Conservation (phyloP, 106 monocot species). For the Hemerocallis citrina region DNA sequence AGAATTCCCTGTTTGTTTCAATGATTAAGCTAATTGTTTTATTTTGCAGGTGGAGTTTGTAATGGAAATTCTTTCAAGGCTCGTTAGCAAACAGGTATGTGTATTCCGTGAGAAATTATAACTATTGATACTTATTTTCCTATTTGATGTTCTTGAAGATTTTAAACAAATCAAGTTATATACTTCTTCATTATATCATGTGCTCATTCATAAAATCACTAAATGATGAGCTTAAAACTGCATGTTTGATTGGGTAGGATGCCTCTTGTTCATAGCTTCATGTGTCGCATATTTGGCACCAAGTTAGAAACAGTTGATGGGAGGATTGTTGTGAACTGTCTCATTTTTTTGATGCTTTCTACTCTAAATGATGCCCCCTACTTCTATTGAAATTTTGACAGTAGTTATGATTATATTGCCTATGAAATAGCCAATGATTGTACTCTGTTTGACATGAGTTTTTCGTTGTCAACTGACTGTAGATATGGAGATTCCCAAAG, state of each 20-base stretch:
- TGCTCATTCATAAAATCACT: neutral
- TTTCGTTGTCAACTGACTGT: slow-evolving; percentile 1
- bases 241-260: neutral
- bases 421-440: neutral
- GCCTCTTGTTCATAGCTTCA: neutral
- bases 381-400: too few species aligned
- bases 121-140: neutral
- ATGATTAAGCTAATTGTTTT: neutral
- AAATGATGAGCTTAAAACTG: neutral
- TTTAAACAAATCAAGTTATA: neutral
- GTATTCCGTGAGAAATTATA: neutral
- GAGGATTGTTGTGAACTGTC: too few species aligned
- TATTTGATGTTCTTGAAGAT: neutral
- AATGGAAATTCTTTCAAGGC: slow-evolving; percentile 89
- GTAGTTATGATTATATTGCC: too few species aligned
- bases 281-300: neutral
- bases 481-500: slow-evolving; percentile 98
- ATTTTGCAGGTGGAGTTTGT: slow-evolving; percentile 83
- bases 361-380: too few species aligned
- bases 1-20: too few species aligned
- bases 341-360: too few species aligned
- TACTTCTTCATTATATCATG: neutral
- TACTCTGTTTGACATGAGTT: neutral
- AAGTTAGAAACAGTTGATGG: neutral
- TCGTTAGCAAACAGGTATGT: slow-evolving; percentile 87